These are phyloP conservation scores for Physcomitrium patens DNA, from an alignment of 225 moss, liverwort and hornwort species.

Conservation along the genomic window DNA sequence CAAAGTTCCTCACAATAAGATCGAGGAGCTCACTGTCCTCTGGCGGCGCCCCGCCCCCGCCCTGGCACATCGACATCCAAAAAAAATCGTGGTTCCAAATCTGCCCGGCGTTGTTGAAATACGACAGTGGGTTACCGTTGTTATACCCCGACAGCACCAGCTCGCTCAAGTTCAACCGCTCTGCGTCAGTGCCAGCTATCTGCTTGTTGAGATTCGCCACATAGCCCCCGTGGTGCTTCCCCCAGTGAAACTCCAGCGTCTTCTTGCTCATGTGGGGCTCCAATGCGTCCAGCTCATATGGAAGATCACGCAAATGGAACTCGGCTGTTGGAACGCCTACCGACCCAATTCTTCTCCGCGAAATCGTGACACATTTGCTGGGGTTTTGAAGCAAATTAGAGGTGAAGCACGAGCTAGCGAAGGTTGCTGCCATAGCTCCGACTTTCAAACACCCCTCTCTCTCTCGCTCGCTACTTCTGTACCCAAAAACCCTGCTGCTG, in stretches of 20 bases:
- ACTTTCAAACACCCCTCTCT: no score
- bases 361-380: neutral
- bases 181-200: constrained; percentile 69
- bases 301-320: constrained; percentile 52
- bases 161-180: constrained; percentile 72
- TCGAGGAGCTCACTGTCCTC: constrained; percentile 62
- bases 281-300: constrained; percentile 69
- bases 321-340: constrained; percentile 38
- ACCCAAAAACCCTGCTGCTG: neutral
- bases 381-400: neutral
- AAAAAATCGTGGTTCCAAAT: constrained; percentile 98
- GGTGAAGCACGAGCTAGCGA: neutral
- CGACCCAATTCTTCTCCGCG: neutral
- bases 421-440: neutral
- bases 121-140: constrained; percentile 83
- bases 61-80: constrained; percentile 80
- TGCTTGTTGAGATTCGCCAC: constrained; percentile 84
- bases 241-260: constrained; percentile 91
- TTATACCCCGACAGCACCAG: constrained; percentile 77
- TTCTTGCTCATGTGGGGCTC: constrained; percentile 92
- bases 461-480: neutral
- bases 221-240: constrained; percentile 80
- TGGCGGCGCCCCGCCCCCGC: constrained; percentile 76
- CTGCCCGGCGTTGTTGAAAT: constrained; percentile 91
- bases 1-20: constrained; percentile 76